Conservation (phyloP, 345 rosid species). For the Cardamine resedifolia region DNA sequence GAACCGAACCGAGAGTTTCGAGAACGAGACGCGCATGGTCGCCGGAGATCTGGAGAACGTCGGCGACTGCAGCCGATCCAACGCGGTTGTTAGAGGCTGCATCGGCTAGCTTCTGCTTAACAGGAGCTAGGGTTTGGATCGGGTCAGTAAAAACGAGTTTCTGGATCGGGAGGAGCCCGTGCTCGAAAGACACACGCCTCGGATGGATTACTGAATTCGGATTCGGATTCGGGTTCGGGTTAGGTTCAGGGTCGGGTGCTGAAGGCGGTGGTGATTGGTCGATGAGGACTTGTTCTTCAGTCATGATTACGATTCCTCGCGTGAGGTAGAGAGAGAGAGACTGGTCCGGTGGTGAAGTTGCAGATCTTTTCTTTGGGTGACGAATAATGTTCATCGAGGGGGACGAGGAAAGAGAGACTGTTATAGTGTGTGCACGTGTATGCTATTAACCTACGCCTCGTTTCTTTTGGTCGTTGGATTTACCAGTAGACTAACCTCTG, state of each 20-base stretch:
- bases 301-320: constrained; percentile 48
- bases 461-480: constrained; percentile 31
- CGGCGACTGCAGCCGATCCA: constrained; percentile 63
- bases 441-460: not conserved
- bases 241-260: constrained; percentile 43
- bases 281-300: constrained; percentile 44
- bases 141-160: constrained; percentile 91
- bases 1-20: constrained; percentile 86
- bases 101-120: constrained; percentile 57
- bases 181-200: constrained; percentile 90
- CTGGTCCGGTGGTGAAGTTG: constrained; percentile 33
- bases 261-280: constrained; percentile 54
- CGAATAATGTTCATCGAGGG: constrained; percentile 26
- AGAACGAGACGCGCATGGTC: constrained; percentile 89
- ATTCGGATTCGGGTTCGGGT: constrained; percentile 43
- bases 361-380: constrained; percentile 45
- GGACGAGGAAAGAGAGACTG: constrained; percentile 9
- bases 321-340: constrained; percentile 15
- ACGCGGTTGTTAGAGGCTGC: constrained; percentile 50
- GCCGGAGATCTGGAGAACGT: constrained; percentile 81
- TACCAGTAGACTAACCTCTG: not conserved
- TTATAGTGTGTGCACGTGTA: constrained; percentile 26
- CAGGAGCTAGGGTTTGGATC: constrained; percentile 65
- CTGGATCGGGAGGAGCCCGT: constrained; percentile 92
- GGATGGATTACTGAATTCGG: constrained; percentile 66